These are phyloP conservation scores for Betula pendula DNA, from an alignment of 306 rosid genomes.

Conservation along the genomic window DNA sequence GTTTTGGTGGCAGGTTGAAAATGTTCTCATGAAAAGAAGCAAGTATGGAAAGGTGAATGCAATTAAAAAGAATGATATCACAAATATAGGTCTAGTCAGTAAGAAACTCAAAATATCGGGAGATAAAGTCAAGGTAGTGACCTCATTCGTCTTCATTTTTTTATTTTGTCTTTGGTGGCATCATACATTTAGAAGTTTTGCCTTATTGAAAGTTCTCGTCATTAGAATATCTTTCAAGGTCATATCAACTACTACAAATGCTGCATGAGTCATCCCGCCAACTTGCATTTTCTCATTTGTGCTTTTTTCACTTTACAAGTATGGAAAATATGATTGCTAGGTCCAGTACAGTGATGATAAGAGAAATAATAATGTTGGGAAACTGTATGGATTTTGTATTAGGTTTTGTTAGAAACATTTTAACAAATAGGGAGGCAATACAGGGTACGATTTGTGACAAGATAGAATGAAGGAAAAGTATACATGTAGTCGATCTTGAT, in stretches of 20 bases:
- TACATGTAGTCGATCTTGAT: not conserved
- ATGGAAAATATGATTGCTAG: not conserved
- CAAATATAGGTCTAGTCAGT: conserved; percentile 48
- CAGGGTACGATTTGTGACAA: not conserved
- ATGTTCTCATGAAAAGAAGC: conserved; percentile 42
- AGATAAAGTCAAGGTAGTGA: conserved; percentile 71
- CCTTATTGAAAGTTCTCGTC: not conserved
- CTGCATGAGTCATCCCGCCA: not conserved
- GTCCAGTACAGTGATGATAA: not conserved
- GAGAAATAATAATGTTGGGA: not conserved
- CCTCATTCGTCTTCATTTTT: conserved; percentile 14
- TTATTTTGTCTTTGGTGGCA: not conserved
- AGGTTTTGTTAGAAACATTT: not conserved
- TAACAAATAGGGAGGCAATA: not conserved
- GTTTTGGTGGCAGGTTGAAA: conserved; percentile 64
- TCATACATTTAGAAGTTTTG: not conserved
- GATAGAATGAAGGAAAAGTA: not conserved
- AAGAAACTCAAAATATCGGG: conserved; percentile 84
- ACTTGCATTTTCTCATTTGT: not conserved
- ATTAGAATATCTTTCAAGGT: not conserved
- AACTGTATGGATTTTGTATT: not conserved
- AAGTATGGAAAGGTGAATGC: conserved; percentile 64
- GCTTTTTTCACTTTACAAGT: not conserved
- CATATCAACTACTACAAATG: not conserved
- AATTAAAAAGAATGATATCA: conserved; percentile 57